Conservation (phyloP, 805 yeast species). For the Diddensiella transvaalensis region DNA sequence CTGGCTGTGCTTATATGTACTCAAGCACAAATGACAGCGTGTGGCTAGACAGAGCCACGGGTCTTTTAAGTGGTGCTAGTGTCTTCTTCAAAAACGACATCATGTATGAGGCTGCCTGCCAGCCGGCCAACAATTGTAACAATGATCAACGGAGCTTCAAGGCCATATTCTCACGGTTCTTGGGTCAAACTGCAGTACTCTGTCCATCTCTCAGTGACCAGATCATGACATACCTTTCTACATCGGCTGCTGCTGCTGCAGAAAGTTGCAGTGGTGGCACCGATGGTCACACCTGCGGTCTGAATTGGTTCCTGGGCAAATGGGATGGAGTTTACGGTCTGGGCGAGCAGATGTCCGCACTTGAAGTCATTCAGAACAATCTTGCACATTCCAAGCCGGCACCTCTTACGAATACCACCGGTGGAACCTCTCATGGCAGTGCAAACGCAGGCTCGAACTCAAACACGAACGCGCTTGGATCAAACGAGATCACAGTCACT, state of each 20-base stretch:
- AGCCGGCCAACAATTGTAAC: constrained; percentile 59
- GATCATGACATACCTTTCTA: constrained; percentile 42
- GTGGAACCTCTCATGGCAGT: constrained; percentile 69
- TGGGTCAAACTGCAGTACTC: constrained; percentile 70
- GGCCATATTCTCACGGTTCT: constrained; percentile 71
- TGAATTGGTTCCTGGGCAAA: constrained; percentile 61
- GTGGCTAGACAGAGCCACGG: constrained; percentile 64
- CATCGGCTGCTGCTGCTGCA: constrained; percentile 72
- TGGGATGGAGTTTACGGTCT: constrained; percentile 79
- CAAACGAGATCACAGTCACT: constrained; percentile 40
- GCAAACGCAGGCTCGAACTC: constrained; percentile 62
- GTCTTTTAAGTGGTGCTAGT: constrained; percentile 46
- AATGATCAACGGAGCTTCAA: constrained; percentile 91
- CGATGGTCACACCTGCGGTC: constrained; percentile 88
- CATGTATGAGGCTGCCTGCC: constrained; percentile 85
- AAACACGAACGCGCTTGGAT: constrained; percentile 18
- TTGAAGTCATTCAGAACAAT: constrained; percentile 58
- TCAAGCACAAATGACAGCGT: constrained; percentile 60
- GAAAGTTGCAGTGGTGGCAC: constrained; percentile 79
- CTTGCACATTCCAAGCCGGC: constrained; percentile 36
- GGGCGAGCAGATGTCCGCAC: constrained; percentile 87
- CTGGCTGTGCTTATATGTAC: constrained; percentile 79
- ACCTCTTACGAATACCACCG: constrained; percentile 60
- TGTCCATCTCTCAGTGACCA: constrained; percentile 48
- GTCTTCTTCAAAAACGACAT: constrained; percentile 37